Evolutionary conservation across 164 flowering plant species (phyloP).

Genomic region (Stephania yunnanensis): DNA sequence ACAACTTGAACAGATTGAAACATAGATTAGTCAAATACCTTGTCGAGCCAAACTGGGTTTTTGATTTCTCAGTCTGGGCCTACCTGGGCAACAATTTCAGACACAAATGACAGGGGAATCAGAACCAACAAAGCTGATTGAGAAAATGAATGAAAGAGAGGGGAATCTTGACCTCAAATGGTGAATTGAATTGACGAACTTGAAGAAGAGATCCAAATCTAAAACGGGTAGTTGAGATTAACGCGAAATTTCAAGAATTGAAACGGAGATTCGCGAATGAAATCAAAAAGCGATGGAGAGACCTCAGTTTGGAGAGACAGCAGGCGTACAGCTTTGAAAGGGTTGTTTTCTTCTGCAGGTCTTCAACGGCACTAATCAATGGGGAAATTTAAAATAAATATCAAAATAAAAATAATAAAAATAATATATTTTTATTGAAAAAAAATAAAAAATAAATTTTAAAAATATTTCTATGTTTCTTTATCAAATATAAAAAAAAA

Average conservation of each 20-base stretch:
- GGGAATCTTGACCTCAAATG: background rate
- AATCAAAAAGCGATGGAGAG: too few species aligned
- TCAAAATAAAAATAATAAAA: too few species aligned
- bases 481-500: too few species aligned
- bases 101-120: background rate
- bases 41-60: background rate
- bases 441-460: too few species aligned
- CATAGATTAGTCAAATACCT: background rate
- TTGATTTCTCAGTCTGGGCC: background rate
- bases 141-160: background rate
- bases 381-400: too few species aligned
- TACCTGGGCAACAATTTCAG: background rate
- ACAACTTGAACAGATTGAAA: background rate
- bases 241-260: background rate
- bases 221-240: background rate
- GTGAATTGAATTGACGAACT: background rate
- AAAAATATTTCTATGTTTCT: too few species aligned
- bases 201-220: background rate
- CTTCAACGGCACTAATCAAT: background rate
- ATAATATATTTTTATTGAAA: too few species aligned
- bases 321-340: background rate
- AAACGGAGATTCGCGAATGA: background rate
- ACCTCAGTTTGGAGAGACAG: background rate
- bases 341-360: background rate
- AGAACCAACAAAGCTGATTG: background rate